Evolutionary conservation across 2,329 filamentous ascomycete genomes (phyloP).

Genomic region (Cadophora sp.): DNA sequence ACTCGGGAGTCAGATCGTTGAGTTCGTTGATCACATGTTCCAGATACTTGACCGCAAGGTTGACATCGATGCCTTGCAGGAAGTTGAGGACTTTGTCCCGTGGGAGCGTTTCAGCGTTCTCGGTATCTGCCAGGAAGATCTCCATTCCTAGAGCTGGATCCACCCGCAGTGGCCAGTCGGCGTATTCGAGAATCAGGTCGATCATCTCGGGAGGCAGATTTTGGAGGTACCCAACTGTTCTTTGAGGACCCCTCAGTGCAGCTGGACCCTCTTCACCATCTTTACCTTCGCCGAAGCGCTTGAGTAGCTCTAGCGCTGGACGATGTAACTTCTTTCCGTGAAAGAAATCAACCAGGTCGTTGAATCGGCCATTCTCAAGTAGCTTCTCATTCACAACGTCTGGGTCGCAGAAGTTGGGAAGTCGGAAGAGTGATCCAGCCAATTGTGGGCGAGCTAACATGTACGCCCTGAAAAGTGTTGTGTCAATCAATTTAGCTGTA

Average conservation of each 20-base stretch:
- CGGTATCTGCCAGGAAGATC: slow-evolving; percentile 89
- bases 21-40: slow-evolving; percentile 92
- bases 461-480: slow-evolving; percentile 90
- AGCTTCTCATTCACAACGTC: slow-evolving; percentile 93
- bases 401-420: slow-evolving; percentile 96
- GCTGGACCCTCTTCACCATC: slow-evolving; percentile 58
- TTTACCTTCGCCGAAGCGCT: slow-evolving; percentile 75
- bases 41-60: slow-evolving; percentile 80
- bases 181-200: slow-evolving; percentile 89
- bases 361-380: slow-evolving; percentile 86
- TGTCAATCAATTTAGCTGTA: slow-evolving; percentile 87
- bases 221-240: slow-evolving; percentile 90
- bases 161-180: slow-evolving; percentile 81
- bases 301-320: slow-evolving; percentile 82
- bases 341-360: slow-evolving; percentile 95
- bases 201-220: slow-evolving; percentile 86
- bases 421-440: slow-evolving; percentile 88
- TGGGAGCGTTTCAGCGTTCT: slow-evolving; percentile 91
- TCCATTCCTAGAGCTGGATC: slow-evolving; percentile 85
- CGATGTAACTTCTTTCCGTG: slow-evolving; percentile 93
- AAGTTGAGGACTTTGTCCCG: slow-evolving; percentile 78
- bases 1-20: slow-evolving; percentile 81
- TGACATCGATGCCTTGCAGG: slow-evolving; percentile 70
- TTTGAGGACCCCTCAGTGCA: slow-evolving; percentile 76
- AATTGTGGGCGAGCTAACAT: slow-evolving; percentile 91